Percentiles rank a stretch among this genome's conserved stretches.
Conservation (phyloP, 352 stramenopile species). For the Thalassiosira oceanica region DNA sequence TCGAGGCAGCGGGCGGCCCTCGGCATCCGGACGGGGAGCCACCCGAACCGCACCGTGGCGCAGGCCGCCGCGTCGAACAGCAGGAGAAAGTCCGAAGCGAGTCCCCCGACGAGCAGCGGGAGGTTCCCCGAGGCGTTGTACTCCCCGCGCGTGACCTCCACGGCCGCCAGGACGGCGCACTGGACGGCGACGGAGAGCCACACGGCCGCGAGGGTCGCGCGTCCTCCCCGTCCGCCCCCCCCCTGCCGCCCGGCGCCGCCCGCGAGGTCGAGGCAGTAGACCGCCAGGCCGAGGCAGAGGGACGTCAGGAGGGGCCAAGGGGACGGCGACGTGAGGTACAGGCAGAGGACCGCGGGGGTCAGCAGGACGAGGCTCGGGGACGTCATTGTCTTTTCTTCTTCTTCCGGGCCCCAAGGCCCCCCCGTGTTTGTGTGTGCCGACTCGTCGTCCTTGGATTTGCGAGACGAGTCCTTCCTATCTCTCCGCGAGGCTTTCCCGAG, state of each 20-base stretch:
- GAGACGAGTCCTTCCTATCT: too few relatives aligned
- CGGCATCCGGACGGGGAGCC: conserved; percentile 45
- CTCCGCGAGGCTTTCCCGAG: too few relatives aligned
- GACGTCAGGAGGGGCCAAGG: conserved; percentile 35
- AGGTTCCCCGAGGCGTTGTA: conserved; percentile 5
- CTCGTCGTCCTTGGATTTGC: too few relatives aligned
- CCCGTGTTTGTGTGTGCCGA: too few relatives aligned
- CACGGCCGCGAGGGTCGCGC: conserved; percentile 25
- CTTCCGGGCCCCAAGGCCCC: too few relatives aligned
- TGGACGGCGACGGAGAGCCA: conserved; percentile 49
- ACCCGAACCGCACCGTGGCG: conserved; percentile 56
- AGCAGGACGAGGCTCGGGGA: too few relatives aligned
- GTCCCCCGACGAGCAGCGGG: conserved; percentile 8
- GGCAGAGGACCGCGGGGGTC: conserved; percentile 17
- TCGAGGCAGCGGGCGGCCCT: conserved; percentile 37
- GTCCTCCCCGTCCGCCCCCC: background rate
- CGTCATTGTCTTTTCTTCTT: too few relatives aligned
- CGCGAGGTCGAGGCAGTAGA: conserved; percentile 64
- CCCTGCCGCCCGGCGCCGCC: conserved; percentile 36
- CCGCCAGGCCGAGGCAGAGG: conserved; percentile 33
- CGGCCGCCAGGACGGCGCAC: conserved; percentile 41
- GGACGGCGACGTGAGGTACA: conserved; percentile 28
- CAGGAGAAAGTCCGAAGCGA: conserved; percentile 17
- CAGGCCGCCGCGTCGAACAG: conserved; percentile 25
- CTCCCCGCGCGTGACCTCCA: conserved; percentile 34